Evolutionary conservation across 2,329 filamentous ascomycete genomes (phyloP).

Genomic region (Xylaria sp.): DNA sequence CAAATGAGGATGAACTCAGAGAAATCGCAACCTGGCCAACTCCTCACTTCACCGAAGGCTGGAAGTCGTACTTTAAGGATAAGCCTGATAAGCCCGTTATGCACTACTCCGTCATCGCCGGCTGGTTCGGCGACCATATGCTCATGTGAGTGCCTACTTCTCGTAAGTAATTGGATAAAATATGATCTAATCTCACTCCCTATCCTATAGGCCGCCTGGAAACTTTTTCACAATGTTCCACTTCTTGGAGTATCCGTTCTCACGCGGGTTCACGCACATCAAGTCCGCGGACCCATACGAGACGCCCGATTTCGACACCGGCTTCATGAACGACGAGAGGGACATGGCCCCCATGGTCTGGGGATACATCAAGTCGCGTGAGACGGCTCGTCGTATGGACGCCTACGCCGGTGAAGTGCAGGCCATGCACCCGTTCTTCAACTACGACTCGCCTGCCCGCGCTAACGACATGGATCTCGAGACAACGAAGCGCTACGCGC

Average conservation of each 20-base stretch:
- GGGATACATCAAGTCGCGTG: constrained; percentile 84
- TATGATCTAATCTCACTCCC: background rate
- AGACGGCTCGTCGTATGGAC: constrained; percentile 81
- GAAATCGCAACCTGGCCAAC: constrained; percentile 79
- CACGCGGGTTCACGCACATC: constrained; percentile 76
- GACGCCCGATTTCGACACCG: constrained; percentile 79
- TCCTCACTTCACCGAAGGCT: constrained; percentile 77
- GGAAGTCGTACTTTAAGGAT: constrained; percentile 85
- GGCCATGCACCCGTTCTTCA: constrained; percentile 76
- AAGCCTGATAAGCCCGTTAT: constrained; percentile 89
- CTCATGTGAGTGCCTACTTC: constrained; percentile 56
- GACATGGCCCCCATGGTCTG: constrained; percentile 88
- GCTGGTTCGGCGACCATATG: constrained; percentile 71
- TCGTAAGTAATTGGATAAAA: no score
- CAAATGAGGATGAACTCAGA: constrained; percentile 72
- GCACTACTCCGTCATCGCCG: constrained; percentile 82
- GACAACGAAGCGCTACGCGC: constrained; percentile 79
- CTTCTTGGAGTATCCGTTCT: constrained; percentile 82
- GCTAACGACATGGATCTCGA: constrained; percentile 78
- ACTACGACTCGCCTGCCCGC: constrained; percentile 74
- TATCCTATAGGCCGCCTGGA: constrained; percentile 69
- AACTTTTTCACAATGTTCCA: constrained; percentile 89
- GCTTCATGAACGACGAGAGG: constrained; percentile 86
- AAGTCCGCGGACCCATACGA: constrained; percentile 77
- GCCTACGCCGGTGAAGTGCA: constrained; percentile 80